A percentile compares a stretch with the other conserved stretches of the same genome.
These are phyloP conservation scores for Acanthamoeba rhysodes DNA, from an alignment of 208 protist species.

Conservation along the genomic window DNA sequence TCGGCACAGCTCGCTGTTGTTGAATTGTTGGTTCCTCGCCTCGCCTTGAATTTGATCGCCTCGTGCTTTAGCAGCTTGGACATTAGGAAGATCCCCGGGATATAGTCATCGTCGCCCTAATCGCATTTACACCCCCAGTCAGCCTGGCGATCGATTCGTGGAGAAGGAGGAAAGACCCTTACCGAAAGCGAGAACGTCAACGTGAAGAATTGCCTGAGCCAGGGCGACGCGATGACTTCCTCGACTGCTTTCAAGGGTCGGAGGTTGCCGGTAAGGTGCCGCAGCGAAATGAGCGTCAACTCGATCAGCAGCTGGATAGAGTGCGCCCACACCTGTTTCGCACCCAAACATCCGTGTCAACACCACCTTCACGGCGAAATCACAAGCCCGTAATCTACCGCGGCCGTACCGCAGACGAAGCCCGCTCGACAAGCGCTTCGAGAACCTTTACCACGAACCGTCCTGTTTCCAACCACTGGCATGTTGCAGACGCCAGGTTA, in stretches of 20 bases:
- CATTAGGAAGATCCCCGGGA: not conserved
- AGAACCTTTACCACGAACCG: slow-evolving; percentile 10
- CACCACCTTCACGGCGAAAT: no score
- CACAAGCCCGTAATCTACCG: no score
- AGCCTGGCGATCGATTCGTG: not conserved
- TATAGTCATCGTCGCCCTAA: slow-evolving; percentile 34
- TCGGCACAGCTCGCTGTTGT: not conserved
- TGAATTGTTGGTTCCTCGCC: not conserved
- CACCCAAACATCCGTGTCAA: not conserved
- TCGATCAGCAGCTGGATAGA: not conserved
- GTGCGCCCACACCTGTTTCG: not conserved
- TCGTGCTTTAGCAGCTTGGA: slow-evolving; percentile 47
- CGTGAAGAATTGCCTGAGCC: not conserved
- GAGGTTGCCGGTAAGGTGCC: slow-evolving; percentile 1
- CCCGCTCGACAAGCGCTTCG: not conserved
- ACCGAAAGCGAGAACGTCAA: not conserved
- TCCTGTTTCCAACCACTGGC: slow-evolving; percentile 18
- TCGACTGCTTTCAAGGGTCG: not conserved
- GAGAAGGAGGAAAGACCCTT: not conserved
- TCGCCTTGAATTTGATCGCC: not conserved
- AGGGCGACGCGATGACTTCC: not conserved
- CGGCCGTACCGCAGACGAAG: not conserved
- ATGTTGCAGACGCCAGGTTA: not conserved
- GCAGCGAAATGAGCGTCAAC: slow-evolving; percentile 1
- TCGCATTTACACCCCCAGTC: not conserved